Evolutionary conservation across 495 filamentous ascomycete species (phyloP), one percentile per base, ranked within the genome.

Genomic region (Talaromyces stipitatus): DNA sequence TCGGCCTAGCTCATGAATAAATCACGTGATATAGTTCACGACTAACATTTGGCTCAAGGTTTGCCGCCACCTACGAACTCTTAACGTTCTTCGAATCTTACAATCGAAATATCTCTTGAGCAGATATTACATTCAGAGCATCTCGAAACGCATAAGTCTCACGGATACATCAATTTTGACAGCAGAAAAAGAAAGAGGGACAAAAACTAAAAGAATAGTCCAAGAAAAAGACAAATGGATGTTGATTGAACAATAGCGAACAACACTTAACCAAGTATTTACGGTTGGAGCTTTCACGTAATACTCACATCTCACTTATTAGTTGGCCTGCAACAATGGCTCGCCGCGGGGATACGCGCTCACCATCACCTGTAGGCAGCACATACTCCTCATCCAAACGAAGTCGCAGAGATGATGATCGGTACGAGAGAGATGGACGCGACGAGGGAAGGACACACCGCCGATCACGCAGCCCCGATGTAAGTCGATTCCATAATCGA

Each of bases 311-410:
- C 80, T 79, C 78, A 54, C 50, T 32, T 33, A 43, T 43, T 43
- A 55, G 73, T 75, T 81, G 77, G 76, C 75, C 75, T 77, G 80
- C 79, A 80, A 86, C 73, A 73, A 92, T 92, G 88, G 86, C 88
- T 87, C 88, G 88, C 80, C 88, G 83, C 82, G 87, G 82, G 85
- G 87, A 90, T 84, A 85, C 86, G 84, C 88, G 87, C 87, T 91
- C 88, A 91, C 88, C 88, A 89, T 90, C 88, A 84, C 88, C 88
- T 87, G 85, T 87, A 91, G 88, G 87, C 85, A 90, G 87, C 79
- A 84, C 88, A 67, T 83, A 81, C 72, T 86, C 85, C 73, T 85
- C 85, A 65, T 85, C 86, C 64, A 85, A 82, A 77, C 81, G 83
- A 62, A 75, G 67, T 63, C 87, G 85, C 67, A 84, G 86, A 80